Base-by-base conservation (phyloP, 2,329 filamentous ascomycete species). In the Dactylellina haptotyla region DNA sequence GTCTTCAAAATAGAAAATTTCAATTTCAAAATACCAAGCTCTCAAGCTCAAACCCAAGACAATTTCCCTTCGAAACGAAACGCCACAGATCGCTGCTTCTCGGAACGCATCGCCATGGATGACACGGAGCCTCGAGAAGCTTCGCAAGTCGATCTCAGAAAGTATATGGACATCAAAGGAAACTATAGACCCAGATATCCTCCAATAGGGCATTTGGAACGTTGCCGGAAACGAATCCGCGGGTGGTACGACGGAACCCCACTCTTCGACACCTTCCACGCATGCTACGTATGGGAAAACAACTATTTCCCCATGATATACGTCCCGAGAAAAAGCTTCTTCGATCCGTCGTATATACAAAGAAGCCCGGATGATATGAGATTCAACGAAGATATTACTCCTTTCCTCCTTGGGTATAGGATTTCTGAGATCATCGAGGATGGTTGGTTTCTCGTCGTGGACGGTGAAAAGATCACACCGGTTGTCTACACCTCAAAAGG, bases 231-330 rank as follows among this genome's bases (percentile, higher is more conserved):
- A 46, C 69, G 61, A 8, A 66, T 73, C 39, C 69, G 69, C 26
- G 69, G 61, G 8, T 62, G 16, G 37, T 46, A 56, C 23, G 30
- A 50, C 9, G 46, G 45, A 4, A 20, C 30, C 1, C 26, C 50
- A 23, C 37, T 73, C 20, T 57, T 73, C 30, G 69, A 73, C 18
- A 73, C 69, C 3, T 53, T 39, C 12, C 37, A 48, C 14, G 61
- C 69, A 2, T 9, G 57, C 14, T 62, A 50, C 16, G 54, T 66
- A n/a, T 73, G 61, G 61, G 69, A 73, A 23, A 73, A 73, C n/a
- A 10, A 46, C 8, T 73, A 61, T 26, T 73, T 73, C n/a, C 69
- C 69, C 3, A 51, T 54, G 2, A 20, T 73, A 6, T 73, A 73
- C 39, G 23, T 73, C 25, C 69, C 45, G 2, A 39, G 9, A 45